Evolutionary conservation across 257 asterid genomes (phyloP).

Genomic region (Euphrasia confusa): DNA sequence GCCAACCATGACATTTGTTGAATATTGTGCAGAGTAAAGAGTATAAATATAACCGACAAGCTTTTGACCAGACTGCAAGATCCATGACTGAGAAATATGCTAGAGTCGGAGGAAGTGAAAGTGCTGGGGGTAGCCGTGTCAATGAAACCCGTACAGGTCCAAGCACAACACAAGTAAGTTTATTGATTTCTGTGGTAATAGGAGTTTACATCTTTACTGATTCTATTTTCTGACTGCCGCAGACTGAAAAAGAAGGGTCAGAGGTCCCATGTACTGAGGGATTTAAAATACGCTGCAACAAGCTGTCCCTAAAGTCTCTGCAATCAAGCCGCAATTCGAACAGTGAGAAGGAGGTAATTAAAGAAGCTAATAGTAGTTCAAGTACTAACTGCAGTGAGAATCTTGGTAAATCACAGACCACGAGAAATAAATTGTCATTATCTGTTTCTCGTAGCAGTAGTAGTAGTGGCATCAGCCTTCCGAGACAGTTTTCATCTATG

Average conservation of each 20-base stretch:
- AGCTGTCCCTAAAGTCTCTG: slow-evolving; percentile 44
- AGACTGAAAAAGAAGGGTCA: slow-evolving; percentile 43
- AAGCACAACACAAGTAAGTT: slow-evolving; percentile 40
- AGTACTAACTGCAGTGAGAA: slow-evolving; percentile 18
- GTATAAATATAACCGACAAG: slow-evolving; percentile 74
- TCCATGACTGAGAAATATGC: slow-evolving; percentile 77
- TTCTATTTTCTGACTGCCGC: slow-evolving; percentile 21
- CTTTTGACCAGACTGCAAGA: slow-evolving; percentile 74
- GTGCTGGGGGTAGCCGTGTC: slow-evolving; percentile 28
- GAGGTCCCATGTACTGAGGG: slow-evolving; percentile 25
- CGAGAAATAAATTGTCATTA: slow-evolving; percentile 36
- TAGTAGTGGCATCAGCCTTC: slow-evolving; percentile 24
- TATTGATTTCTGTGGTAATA: slow-evolving; percentile 14
- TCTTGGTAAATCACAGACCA: slow-evolving; percentile 21
- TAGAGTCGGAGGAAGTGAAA: slow-evolving; percentile 37
- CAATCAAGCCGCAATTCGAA: slow-evolving; percentile 32
- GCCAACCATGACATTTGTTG: slow-evolving; percentile 16
- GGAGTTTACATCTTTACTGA: slow-evolving; percentile 11
- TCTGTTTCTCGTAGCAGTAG: slow-evolving; percentile 29
- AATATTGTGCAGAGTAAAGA: slow-evolving; percentile 63
- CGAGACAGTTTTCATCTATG: slow-evolving; percentile 26
- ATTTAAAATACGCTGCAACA: slow-evolving; percentile 41
- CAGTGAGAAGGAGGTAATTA: slow-evolving; percentile 21
- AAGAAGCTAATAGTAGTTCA: slow-evolving; percentile 29
- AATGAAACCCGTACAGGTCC: slow-evolving; percentile 27